Conservation (phyloP, 1,284 basidiomycete genomes). For the Porphyrellus sp. region DNA sequence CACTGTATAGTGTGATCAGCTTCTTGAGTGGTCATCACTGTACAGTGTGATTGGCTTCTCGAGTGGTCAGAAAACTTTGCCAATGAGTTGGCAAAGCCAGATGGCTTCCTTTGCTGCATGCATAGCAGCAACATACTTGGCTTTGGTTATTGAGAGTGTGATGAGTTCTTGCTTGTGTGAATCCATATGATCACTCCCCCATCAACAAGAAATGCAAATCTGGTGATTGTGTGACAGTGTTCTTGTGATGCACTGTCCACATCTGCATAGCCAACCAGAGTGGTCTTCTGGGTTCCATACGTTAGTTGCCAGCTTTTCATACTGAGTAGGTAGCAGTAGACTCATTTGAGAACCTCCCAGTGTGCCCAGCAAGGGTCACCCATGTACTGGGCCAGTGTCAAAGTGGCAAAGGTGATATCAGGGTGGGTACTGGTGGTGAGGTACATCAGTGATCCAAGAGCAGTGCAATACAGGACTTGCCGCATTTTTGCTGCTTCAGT, state of each 20-base stretch:
- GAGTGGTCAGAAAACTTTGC: no score
- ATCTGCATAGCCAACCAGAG: not conserved
- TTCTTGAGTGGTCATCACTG: no score
- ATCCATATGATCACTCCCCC: not conserved
- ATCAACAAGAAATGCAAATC: not conserved
- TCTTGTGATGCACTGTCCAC: not conserved
- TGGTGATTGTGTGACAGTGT: not conserved
- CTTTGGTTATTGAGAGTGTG: no score
- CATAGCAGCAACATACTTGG: no score
- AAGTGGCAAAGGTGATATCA: no score
- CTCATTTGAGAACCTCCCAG: not conserved
- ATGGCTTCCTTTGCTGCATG: no score
- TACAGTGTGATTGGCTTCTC: no score
- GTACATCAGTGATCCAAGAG: not conserved
- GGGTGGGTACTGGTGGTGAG: not conserved
- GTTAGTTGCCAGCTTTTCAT: not conserved
- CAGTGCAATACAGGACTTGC: not conserved
- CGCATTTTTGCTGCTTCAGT: not conserved
- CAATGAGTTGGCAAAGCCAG: no score
- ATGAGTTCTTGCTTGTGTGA: no score
- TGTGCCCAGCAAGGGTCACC: no score
- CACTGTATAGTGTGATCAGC: no score
- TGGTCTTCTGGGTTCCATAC: not conserved
- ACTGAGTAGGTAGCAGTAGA: not conserved
- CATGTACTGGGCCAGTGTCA: no score